Base-by-base conservation (phyloP, 805 yeast genomes). In the Spathaspora passalidarum region DNA sequence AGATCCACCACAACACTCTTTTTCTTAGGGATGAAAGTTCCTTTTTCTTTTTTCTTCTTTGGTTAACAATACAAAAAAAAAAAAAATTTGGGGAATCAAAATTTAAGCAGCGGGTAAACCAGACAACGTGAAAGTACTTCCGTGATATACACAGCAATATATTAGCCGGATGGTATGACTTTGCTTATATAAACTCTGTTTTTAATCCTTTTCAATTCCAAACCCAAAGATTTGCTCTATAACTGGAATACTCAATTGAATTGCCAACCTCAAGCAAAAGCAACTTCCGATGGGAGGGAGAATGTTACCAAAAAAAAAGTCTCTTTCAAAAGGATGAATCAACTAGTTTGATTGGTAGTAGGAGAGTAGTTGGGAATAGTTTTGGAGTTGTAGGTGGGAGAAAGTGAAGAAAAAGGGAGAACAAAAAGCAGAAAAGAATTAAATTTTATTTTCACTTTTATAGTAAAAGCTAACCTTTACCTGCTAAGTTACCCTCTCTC, bases 321-420 rank as follows among this genome's bases (percentile, higher is more conserved):
- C 34, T 13, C 14, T 29, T n/a, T 29, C 34, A 29, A 29, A 6
- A n/a, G n/a, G 10, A 29, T 29, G 34, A 22, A 9, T 13, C 4
- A 29, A 29, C 16, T n/a, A 29, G 16, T 3, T 29, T 6, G n/a
- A 29, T 10, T 29, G 14, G 34, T n/a, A 13, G 34, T 13, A 5
- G 14, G 34, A n/a, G 16, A 11, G n/a, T n/a, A 29, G 16, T 11
- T 6, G n/a, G 19, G 6, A 7, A 22, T 6, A 6, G 8, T 13
- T 6, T 14, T 20, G 38, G n/a, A 36, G 20, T 19, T 36, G 7
- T 8, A 36, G 17, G 14, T 20, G 22, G 39, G 39, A n/a, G 39
- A 36, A 36, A n/a, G 9, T 16, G 9, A 38, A 29, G 8, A 39
- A 29, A 19, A 39, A 39, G 42, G n/a, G 40, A 18, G 20, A 19